Base-by-base conservation (phyloP, 176 grass and related monocot species). In the Aegilops umbellulata region DNA sequence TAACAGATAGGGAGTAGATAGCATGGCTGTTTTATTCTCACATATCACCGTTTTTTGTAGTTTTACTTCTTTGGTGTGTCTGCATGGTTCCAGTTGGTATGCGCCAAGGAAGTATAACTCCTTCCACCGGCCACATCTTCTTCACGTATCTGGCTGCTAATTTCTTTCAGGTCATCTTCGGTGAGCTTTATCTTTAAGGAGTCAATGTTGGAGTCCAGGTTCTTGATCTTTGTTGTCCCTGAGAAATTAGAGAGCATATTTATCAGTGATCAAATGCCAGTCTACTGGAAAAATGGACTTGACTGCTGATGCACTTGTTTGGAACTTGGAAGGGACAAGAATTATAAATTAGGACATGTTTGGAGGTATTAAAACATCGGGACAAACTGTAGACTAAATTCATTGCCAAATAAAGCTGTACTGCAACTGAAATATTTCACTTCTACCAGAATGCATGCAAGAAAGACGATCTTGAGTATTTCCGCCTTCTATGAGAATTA, bases 201-300 rank as follows among this genome's bases (percentile, higher is more conserved):
- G 9, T 79, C 90, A 76, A 95, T 89, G 80, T 92, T 95, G 69
- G 74, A 44, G 78, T 95, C 88, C 44, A 93, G 85, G 47, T 95
- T 95, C 70, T 89, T 93, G 19, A 90, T 91, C 84, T 91, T 95
- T n/a, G 93, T 95, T 74, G 93, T 95, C 9, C 90, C 93, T 92
- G 58, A 16, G 41, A 87, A 78, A 83, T 72, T 78, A 12, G 8
- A 57, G 12, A 79, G 46, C 5, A 11, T 29, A 32, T 42, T 27
- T 79, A 1, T 69, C 74, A 89, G 78, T 55, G 58, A 78, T 57
- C 13, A 80, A 83, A 81, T 82, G 25, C 20, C 72, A 26, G 57
- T 38, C 16, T 53, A 75, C 10, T 64, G 12, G 27, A 36, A 5
- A 7, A 76, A 69, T 0, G 31, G 15, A 4, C 34, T 41, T 85